Base-by-base conservation (phyloP, 2,329 filamentous ascomycete genomes). In the Exophiala bonariae region DNA sequence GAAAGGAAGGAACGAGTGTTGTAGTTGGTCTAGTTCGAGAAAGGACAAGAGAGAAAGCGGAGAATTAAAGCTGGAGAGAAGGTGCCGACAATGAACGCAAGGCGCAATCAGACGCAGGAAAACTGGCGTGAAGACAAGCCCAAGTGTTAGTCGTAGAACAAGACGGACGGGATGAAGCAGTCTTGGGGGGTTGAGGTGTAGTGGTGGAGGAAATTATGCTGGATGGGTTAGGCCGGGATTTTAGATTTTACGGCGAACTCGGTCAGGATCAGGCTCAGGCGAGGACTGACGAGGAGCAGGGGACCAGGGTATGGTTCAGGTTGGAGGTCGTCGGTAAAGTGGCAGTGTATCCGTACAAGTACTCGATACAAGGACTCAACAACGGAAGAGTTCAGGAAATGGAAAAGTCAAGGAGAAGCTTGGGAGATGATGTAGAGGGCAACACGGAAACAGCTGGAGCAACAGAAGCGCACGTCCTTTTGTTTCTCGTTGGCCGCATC, bases 381-480 rank as follows among this genome's bases (percentile, higher is more conserved):
- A 35, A 42, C 17, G 30, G 18, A 32, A 16, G 40, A 42, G n/a
- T n/a, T n/a, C n/a, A n/a, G n/a, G n/a, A n/a, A n/a, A n/a, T n/a
- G n/a, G n/a, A n/a, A n/a, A n/a, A n/a, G n/a, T n/a, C n/a, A n/a
- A n/a, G 23, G 6, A 26, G 42, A 43, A 30, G 34, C 33, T 31
- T 38, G 35, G 19, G 16, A 19, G 33, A 22, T 35, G 48, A 47
- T 39, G 44, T 30, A 19, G 28, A 47, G 35, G 43, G 32, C 44
- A 41, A 49, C 49, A 45, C 41, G 43, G 46, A 53, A 53, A 49
- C 44, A 47, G 51, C 47, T 50, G 47, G 36, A 49, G 47, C 47
- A 48, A 54, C 41, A 26, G 44, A 35, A 35, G 39, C 35, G 52
- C 40, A 51, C 31, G 44, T 50, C 47, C 38, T 23, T 37, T 37